Evolutionary conservation across 2,329 filamentous ascomycete genomes (phyloP), one percentile per base, ranked within the genome.

Genomic region (Aspergillus terreus): DNA sequence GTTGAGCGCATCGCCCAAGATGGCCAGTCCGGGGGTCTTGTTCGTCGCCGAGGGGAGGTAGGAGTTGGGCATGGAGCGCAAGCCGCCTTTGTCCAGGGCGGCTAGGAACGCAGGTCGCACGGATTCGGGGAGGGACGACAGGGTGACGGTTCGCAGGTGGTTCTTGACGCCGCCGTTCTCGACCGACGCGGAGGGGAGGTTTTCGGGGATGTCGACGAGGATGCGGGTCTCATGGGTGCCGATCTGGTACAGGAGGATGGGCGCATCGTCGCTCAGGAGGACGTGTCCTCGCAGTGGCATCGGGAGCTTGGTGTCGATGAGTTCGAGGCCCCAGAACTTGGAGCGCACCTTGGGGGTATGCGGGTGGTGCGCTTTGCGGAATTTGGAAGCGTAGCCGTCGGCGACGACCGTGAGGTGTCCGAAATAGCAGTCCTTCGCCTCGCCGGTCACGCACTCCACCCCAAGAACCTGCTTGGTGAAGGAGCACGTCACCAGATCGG

Each of bases 1-100:
- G 77, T 99, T 99, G 80, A 95, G 86, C 12, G 94, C 92, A 69
- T 99, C 94, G 53, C 94, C 94, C 7, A 97, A 80, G 33, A 99
- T 77, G 45, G 96, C 79, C 54, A 96, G 75, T 4, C 90, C 90
- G 1, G 84, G 82, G 10, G 82, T 81, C 42, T 79, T 81, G 66
- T 88, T 87, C 54, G 87, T 88, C 0, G 84, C 81, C 0, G 94
- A 84, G 4, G 94, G 92, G 2, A 99, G 82, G 79, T 88, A 99
- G 55, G 87, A 92, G 74, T 97, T 99, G 47, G 94, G 94, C 94
- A 99, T 99, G 61, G 84, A 90, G 14, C 90, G 86, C 54, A 96
- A 82, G 60, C 84, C 84, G 63, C 88, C 88, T 58, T 86, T 82
- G 45, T 88, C 88, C 9, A 99, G 77, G 2, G 94, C 94, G 33